Conservation (phyloP, 225 moss, liverwort and hornwort genomes). For the Physcomitrium patens region DNA sequence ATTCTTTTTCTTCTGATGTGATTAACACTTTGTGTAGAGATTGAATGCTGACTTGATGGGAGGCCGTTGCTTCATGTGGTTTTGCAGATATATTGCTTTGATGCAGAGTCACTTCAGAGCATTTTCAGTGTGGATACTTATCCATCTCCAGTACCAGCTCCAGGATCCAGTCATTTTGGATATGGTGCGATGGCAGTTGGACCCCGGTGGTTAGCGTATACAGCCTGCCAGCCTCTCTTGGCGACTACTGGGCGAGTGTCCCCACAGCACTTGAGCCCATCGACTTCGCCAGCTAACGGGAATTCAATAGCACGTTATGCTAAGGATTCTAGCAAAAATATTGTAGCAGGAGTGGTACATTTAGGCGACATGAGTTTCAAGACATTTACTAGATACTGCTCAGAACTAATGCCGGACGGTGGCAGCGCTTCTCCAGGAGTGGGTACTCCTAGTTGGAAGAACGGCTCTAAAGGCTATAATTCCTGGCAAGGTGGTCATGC, state of each 20-base stretch:
- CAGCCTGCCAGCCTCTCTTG: constrained; percentile 77
- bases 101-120: constrained; percentile 72
- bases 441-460: constrained; percentile 76
- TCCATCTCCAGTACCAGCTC: constrained; percentile 59
- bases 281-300: constrained; percentile 83
- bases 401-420: constrained; percentile 78
- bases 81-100: constrained; percentile 83
- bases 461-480: constrained; percentile 60
- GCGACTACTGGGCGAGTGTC: constrained; percentile 81
- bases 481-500: constrained; percentile 65
- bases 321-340: constrained; percentile 85
- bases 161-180: constrained; percentile 54
- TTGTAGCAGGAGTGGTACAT: constrained; percentile 81
- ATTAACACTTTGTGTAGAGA: not conserved
- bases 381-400: constrained; percentile 72
- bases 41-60: not conserved
- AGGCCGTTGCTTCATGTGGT: not conserved
- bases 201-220: constrained; percentile 87
- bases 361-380: constrained; percentile 82
- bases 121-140: constrained; percentile 79
- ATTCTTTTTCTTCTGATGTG: not conserved
- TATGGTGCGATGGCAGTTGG: constrained; percentile 86
- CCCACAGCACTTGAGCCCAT: constrained; percentile 88
- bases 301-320: constrained; percentile 81
- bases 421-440: constrained; percentile 58